Base-by-base conservation (phyloP, 331 rosid species). In the Saraca asoca region DNA sequence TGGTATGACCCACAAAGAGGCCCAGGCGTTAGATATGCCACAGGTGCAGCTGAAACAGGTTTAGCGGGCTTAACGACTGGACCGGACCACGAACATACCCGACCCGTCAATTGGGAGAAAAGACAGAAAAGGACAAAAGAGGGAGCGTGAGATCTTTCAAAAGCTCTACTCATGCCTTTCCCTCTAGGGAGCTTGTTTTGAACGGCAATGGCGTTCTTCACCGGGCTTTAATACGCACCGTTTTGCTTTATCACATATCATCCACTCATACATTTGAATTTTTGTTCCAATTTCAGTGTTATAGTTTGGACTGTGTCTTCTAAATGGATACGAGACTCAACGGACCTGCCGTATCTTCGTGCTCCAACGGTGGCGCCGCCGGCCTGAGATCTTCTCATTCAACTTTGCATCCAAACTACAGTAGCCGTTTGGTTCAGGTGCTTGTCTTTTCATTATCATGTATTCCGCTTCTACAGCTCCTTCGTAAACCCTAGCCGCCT, bases 381-480 rank as follows among this genome's bases (percentile, higher is more conserved):
- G 17, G 63, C 61, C 18, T 74, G 12, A 75, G 78, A 68, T 84
- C 84, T 37, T 68, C 68, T 24, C 75, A 81, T 14, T 76, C 75
- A 1, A 34, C 77, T 44, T 64, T 69, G 37, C 85, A 65, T 20
- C 92, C 95, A 5, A 79, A 85, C 76, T 90, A 78, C 75, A 80
- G 75, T 64, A 87, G 80, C 65, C 87, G 62, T 62, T 81, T 79
- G 58, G 99, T 90, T 73, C 95, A 88, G 96, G 97, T 90, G 41
- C 70, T 41, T 61, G 5, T 16, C 42, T 34, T 34, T 51, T 37
- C 35, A 75, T 63, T 10, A 48, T 61, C 42, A 51, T 35, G 18
- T 54, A 8, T 66, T 60, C 20, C 31, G 10, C 15, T 46, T 66
- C 3, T 14, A 53, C 8, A 51, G 74, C 66, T 73, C 20, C 82